phyloP scores from a whole-genome alignment of 345 rosid species.

The Hevea brasiliensis region DNA sequence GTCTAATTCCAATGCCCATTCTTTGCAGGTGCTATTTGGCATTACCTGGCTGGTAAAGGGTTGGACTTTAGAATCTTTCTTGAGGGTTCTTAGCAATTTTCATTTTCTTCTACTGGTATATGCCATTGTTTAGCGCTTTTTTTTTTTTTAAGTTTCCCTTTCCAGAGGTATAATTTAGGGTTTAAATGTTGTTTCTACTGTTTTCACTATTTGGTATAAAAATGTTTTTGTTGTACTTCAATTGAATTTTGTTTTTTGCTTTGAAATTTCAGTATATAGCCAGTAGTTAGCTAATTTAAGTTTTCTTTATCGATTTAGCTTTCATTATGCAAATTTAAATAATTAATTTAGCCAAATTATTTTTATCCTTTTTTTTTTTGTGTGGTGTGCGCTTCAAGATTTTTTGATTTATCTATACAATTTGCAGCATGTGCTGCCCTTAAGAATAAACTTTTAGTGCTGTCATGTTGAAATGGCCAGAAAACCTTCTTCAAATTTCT shows the following conservation, averaged over 20 bases:
- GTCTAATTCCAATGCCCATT: not conserved
- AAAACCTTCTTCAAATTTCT: conserved; percentile 56
- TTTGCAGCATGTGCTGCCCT: conserved; percentile 60
- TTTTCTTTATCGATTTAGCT: not conserved
- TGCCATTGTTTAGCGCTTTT: not conserved
- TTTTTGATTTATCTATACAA: conserved; percentile 31
- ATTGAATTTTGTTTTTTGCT: not conserved
- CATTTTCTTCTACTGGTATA: not conserved
- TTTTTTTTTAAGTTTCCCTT: not conserved
- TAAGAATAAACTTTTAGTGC: conserved; percentile 47
- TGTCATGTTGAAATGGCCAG: conserved; percentile 67
- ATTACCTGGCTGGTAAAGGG: not conserved
- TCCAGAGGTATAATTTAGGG: not conserved
- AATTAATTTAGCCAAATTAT: not conserved
- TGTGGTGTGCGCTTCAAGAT: not conserved
- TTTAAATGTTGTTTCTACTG: not conserved
- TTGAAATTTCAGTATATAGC: not conserved
- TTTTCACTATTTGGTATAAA: not conserved
- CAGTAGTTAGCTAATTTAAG: not conserved
- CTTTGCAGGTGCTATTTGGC: not conserved
- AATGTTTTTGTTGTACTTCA: not conserved
- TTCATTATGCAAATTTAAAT: not conserved
- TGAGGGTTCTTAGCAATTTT: not conserved
- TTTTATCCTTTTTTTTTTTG: too few species aligned
- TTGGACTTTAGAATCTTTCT: not conserved